Evolutionary conservation across 2,329 filamentous ascomycete species (phyloP), one percentile per base, ranked within the genome.

Genomic region (Microsporum ferrugineum): DNA sequence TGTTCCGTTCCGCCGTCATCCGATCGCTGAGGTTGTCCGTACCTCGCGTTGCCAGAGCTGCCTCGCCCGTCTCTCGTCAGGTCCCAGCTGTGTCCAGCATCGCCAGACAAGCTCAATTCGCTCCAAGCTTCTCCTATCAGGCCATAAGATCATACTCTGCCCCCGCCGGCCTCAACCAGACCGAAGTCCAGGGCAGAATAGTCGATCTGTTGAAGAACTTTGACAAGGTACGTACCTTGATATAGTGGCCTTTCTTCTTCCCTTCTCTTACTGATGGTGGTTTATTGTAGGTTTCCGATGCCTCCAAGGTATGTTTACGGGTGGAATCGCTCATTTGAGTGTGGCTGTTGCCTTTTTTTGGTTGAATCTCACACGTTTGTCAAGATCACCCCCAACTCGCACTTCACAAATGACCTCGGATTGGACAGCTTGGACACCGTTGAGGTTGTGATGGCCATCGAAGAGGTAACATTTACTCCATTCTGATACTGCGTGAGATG

Each of bases 371-470:
- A 58, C 55, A n/a, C 34, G 66, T 64, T 51, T 43, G 60, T 23
- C 63, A 70, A 97, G 92, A 89, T 99, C 75, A 89, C 86, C 71
- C 79, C 84, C 65, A 82, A 80, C 60, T 87, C 92, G 63, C 91
- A 97, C 84, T 99, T 99, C 79, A 84, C 90, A 74, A 97, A 96
- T 77, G 92, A 99, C 79, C 88, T 99, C 66, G 94, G 91, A 67
- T 82, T 99, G 71, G 94, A 99, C 81, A 95, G 88, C 79, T 84
- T 99, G 77, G 94, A 99, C 77, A 96, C 94, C 66, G 94, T 99
- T 66, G 94, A 99, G 83, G 94, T 99, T 68, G 94, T 99, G 71
- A 99, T 99, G 94, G 94, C 94, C 68, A 97, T 99, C 78, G 94
- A 99, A 84, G 94, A 99, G 86, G 88, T 91, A 78, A 66, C 17